Evolutionary conservation across 371 early-diverging fungal species (phyloP).

Genomic region (Mucor lusitanicus): DNA sequence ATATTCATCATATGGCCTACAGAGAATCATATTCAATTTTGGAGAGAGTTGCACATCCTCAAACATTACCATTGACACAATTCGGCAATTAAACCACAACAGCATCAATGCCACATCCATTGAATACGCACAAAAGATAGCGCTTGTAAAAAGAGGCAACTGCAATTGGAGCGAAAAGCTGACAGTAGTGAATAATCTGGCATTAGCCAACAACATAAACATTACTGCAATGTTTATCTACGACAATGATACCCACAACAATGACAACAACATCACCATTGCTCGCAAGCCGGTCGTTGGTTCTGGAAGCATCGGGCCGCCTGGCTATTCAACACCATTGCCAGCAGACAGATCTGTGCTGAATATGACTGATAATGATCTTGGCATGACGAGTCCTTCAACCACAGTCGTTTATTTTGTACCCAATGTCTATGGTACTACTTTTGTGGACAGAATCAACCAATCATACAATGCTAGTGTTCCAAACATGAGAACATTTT

Average conservation of each 20-base stretch:
- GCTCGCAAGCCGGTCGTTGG: not conserved
- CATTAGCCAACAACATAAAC: constrained; percentile 9
- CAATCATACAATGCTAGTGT: constrained; percentile 11
- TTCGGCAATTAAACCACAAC: constrained; percentile 16
- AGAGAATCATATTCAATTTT: constrained; percentile 33
- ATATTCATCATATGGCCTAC: not conserved
- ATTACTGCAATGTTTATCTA: constrained; percentile 27
- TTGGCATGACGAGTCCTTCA: constrained; percentile 7
- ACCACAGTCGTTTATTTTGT: constrained; percentile 22
- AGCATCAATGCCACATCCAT: constrained; percentile 4
- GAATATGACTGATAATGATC: constrained; percentile 33
- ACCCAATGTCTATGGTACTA: constrained; percentile 22
- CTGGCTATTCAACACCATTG: constrained; percentile 5
- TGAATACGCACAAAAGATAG: constrained; percentile 18
- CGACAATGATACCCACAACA: constrained; percentile 22
- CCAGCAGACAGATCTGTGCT: constrained; percentile 17
- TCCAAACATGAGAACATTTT: constrained; percentile 6
- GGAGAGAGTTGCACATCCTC: constrained; percentile 20
- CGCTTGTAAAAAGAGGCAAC: constrained; percentile 27
- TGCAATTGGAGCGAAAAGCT: constrained; percentile 37
- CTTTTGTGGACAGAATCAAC: constrained; percentile 7
- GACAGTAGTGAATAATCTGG: constrained; percentile 8
- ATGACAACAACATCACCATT: not conserved
- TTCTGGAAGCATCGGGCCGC: constrained; percentile 9
- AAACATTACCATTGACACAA: constrained; percentile 16